Percentiles rank a stretch among this genome's conserved stretches.
phyloP scores from a whole-genome alignment of 495 filamentous ascomycete genomes.

The Clavariopsis aquatica region DNA sequence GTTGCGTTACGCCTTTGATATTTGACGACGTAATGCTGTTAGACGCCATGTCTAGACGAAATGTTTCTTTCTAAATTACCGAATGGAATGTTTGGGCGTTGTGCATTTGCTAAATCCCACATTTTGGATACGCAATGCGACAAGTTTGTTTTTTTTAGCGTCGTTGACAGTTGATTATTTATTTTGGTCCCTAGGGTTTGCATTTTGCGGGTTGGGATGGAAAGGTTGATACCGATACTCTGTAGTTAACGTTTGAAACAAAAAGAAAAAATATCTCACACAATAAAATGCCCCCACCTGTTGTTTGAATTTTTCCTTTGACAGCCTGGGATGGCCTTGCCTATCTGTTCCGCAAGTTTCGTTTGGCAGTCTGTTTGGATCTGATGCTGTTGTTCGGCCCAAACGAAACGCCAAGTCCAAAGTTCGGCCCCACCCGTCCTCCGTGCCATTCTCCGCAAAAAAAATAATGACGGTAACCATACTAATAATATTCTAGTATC shows the following conservation, averaged over 20 bases:
- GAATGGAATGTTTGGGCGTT: background rate
- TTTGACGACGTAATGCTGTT: conserved; percentile 20
- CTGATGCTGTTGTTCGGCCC: background rate
- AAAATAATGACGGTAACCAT: too few species aligned
- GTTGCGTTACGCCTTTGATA: background rate
- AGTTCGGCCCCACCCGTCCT: conserved; percentile 23
- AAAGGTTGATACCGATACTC: background rate
- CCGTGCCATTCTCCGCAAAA: conserved; percentile 30
- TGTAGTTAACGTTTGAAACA: background rate
- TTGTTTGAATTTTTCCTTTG: too few species aligned
- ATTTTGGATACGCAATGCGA: background rate
- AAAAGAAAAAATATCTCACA: too few species aligned
- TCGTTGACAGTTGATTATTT: background rate
- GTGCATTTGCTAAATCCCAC: background rate
- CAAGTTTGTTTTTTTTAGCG: too few species aligned
- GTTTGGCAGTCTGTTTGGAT: background rate
- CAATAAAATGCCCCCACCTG: too few species aligned
- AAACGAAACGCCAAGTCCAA: conserved; percentile 13
- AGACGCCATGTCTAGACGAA: conserved; percentile 25
- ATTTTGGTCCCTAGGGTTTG: conserved; percentile 6
- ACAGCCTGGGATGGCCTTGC: too few species aligned
- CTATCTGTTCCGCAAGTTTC: too few species aligned
- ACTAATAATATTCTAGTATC: too few species aligned
- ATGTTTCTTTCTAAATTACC: conserved; percentile 16
- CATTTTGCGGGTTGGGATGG: background rate